Base-by-base conservation (phyloP, 2,329 filamentous ascomycete genomes). In the Emergomyces africanus region DNA sequence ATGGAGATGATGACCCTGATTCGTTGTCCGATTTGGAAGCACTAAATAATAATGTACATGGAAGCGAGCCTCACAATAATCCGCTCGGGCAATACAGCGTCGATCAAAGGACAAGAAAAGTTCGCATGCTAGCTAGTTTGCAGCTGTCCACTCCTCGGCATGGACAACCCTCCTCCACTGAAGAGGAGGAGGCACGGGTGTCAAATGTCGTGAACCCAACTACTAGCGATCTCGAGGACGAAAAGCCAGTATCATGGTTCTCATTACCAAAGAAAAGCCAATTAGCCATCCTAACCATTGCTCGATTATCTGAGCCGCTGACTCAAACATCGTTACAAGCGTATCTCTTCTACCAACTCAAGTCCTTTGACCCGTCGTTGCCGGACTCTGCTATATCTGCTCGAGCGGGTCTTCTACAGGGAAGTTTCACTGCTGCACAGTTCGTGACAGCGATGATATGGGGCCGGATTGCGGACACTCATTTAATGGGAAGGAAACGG, bases 281-380 rank as follows among this genome's bases (percentile, higher is more conserved):
- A 72, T 79, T 95, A 23, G 75, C 86, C 35, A 85, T 95, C 60
- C 79, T 95, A 55, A 90, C 87, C 0, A 75, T 95, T 50, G 86
- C 89, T 9, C 83, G 90, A 33, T 76, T 95, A 25, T 89, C 87
- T 12, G 90, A 95, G 69, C 90, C 90, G 3, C 76, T 95, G 41
- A 87, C 89, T 0, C 88, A 94, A 68, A 90, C 88, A 0, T 89
- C 85, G 14, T 72, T 90, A 9, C 81, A 87, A 72, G 82, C 87
- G 1, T 95, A 95, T 72, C 84, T 95, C 78, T 95, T 89, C 74
- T 95, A 92, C 72, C 89, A 94, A 71, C 81, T 96, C n/a, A 84
- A 83, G 65, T 92, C 86, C 60, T 92, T 95, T 66, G 79, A 88
- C 28, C 78, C 78, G 2, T 77, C 73, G 25, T 70, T 80, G 23